Evolutionary conservation across 306 rosid genomes (phyloP).

Genomic region (Inga leiocalycina): DNA sequence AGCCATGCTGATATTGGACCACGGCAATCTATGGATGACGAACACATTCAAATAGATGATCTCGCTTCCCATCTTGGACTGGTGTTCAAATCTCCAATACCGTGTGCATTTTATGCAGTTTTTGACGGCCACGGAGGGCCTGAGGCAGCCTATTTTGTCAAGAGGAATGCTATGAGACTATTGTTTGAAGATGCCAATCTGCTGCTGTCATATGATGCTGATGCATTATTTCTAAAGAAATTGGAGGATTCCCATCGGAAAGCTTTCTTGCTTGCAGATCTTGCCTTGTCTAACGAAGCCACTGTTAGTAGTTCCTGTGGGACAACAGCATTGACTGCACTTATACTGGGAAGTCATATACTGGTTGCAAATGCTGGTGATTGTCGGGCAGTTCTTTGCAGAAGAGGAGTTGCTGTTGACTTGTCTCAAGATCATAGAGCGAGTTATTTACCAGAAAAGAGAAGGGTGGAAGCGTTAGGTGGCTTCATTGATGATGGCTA

Average conservation of each 20-base stretch:
- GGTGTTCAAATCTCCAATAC: conserved; percentile 52
- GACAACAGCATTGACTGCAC: conserved; percentile 90
- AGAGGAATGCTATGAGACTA: conserved; percentile 73
- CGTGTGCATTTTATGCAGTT: conserved; percentile 83
- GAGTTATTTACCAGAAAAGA: conserved; percentile 57
- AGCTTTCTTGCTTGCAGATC: conserved; percentile 77
- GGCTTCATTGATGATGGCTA: conserved; percentile 60
- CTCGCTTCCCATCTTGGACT: conserved; percentile 67
- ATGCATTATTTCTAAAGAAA: conserved; percentile 53
- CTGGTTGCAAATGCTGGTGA: conserved; percentile 95
- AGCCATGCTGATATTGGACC: conserved; percentile 75
- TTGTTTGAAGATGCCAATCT: conserved; percentile 76
- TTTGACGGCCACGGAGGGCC: conserved; percentile 98
- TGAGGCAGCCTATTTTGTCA: conserved; percentile 79
- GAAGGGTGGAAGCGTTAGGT: conserved; percentile 73
- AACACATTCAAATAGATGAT: conserved; percentile 80
- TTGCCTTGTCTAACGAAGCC: conserved; percentile 71
- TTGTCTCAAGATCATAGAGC: conserved; percentile 87
- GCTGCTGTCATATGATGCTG: conserved; percentile 57
- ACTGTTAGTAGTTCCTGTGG: conserved; percentile 73
- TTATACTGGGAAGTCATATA: conserved; percentile 78
- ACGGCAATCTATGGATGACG: conserved; percentile 83
- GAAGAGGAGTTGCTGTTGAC: conserved; percentile 75
- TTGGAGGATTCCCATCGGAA: conserved; percentile 75
- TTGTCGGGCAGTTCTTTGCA: conserved; percentile 93